Percentiles rank a stretch among this genome's conserved stretches.
These are phyloP conservation scores for Multifurca ochricompacta DNA, from an alignment of 768 basidiomycete species.

Conservation along the genomic window DNA sequence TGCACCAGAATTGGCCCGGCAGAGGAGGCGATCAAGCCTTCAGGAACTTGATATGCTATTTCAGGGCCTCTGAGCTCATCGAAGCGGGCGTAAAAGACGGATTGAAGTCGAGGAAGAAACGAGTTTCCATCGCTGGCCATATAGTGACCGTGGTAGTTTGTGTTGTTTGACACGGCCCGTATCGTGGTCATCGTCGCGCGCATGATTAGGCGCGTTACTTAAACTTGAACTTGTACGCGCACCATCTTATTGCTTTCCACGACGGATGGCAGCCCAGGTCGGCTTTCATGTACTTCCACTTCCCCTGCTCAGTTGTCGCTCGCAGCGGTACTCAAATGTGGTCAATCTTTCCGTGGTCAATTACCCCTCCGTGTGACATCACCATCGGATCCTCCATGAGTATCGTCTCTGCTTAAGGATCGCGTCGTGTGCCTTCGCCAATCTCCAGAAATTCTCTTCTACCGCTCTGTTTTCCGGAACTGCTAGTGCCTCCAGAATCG, in stretches of 20 bases:
- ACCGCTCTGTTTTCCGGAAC: constrained; percentile 58
- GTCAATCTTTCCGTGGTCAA: constrained; percentile 85
- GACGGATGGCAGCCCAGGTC: constrained; percentile 16
- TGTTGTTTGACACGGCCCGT: too few relatives aligned
- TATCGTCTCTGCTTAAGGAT: constrained; percentile 75
- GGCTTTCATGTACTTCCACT: constrained; percentile 57
- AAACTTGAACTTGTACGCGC: too few relatives aligned
- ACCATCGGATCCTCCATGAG: constrained; percentile 37
- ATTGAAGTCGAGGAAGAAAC: constrained; percentile 71
- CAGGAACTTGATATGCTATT: constrained; percentile 90
- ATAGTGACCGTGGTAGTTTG: not conserved
- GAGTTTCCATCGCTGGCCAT: constrained; percentile 52
- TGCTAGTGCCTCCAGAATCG: constrained; percentile 28
- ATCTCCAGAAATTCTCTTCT: constrained; percentile 53
- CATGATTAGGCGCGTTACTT: too few relatives aligned
- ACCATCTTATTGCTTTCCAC: not conserved
- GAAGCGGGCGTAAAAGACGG: constrained; percentile 92
- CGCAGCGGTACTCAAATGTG: constrained; percentile 68
- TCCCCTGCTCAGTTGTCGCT: constrained; percentile 65
- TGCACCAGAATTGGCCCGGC: constrained; percentile 23
- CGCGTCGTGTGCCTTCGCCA: constrained; percentile 82
- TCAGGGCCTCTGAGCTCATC: constrained; percentile 80
- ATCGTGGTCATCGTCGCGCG: too few relatives aligned
- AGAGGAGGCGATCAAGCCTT: constrained; percentile 61
- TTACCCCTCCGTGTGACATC: constrained; percentile 34